Base-by-base conservation (phyloP, 2,329 filamentous ascomycete genomes). In the Cladobotryum mycophilum region DNA sequence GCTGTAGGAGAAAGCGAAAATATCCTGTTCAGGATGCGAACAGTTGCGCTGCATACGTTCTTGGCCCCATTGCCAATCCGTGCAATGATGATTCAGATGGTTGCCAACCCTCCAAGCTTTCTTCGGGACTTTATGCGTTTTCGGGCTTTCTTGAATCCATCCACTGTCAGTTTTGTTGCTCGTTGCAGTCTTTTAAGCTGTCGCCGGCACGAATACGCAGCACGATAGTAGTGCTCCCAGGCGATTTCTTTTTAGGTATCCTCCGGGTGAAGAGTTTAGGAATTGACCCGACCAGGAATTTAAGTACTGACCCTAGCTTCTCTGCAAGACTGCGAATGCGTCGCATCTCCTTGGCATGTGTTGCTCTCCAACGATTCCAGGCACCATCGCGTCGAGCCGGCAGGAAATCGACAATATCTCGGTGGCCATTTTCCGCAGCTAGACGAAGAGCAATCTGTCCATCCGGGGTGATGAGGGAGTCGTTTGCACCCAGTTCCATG, bases 391-490 rank as follows among this genome's bases (percentile, higher is more conserved):
- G 60, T 0, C 71, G 60, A 0, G 55, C 40, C 0, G 74, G 74
- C 1, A 78, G 63, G 42, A 69, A 72, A 1, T 60, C 60, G 4
- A 76, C 73, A 3, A 76, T 61, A 7, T 75, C 73, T 14, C 66
- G 59, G 48, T 76, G 73, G 1, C 67, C 64, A 17, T 64, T 65
- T 1, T 56, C 52, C 1, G 71, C 71, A 0, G 75, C 74, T 1
- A 78, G 64, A 1, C 74, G 68, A 13, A 76, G 59, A 1, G 74
- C 74, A 1, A 70, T 64, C 46, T 73, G 67, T 0, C 73, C 75
- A 47, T 76, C 72, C 4, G 71, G 69, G 1, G 73, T 72, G 8
- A 76, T 61, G 5, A 73, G 46, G 1, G 62, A 57, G 56, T 76
- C 73, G 54, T 76, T 67, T 12, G 73, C 73, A 15, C 62, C 59